A percentile compares a stretch with the other conserved stretches of the same genome.
These are phyloP conservation scores for Neurospora sp. DNA, from an alignment of 495 filamentous ascomycete species.

Conservation along the genomic window DNA sequence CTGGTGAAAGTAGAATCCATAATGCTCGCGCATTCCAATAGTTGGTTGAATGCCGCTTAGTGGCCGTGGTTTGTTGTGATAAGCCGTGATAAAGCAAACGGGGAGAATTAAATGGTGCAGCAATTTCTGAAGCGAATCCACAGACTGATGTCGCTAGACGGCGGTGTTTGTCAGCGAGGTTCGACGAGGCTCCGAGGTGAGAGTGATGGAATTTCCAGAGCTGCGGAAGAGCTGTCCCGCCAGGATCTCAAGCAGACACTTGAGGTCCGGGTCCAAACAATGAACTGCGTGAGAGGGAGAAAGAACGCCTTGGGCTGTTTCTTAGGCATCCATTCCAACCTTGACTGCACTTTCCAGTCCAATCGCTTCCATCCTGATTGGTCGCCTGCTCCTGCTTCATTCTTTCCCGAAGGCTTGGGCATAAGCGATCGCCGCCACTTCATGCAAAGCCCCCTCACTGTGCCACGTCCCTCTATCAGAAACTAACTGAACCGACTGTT, in stretches of 20 bases:
- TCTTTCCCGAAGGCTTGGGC: background rate
- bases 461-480: background rate
- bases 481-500: background rate
- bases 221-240: background rate
- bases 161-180: background rate
- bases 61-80: background rate
- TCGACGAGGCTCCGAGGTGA: background rate
- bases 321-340: background rate
- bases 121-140: background rate
- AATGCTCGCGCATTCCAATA: background rate
- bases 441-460: background rate
- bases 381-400: background rate
- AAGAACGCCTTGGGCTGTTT: background rate
- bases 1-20: background rate
- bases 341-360: background rate
- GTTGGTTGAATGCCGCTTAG: background rate
- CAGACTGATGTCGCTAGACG: background rate
- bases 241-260: background rate
- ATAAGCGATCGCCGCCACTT: background rate
- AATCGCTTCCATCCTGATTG: background rate
- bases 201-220: background rate
- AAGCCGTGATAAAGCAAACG: background rate
- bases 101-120: background rate
- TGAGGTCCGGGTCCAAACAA: background rate
- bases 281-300: background rate